Conservation (phyloP, 2,329 filamentous ascomycete species). For the Dactylonectria estremocensis region DNA sequence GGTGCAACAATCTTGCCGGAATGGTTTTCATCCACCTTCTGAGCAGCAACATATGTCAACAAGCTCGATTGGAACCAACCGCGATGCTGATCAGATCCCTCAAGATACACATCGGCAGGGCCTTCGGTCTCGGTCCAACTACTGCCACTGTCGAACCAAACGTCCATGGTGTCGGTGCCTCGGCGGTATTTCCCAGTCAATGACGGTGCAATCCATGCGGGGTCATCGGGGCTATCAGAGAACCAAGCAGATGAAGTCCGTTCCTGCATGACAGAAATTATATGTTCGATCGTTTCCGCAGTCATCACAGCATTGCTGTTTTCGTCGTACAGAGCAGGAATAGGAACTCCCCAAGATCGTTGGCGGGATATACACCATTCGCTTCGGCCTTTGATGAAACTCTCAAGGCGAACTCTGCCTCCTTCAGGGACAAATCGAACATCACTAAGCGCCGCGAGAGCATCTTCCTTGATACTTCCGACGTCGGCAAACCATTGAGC, state of each 20-base stretch:
- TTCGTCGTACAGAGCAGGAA: slow-evolving; percentile 87
- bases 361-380: slow-evolving; percentile 99
- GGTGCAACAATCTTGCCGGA: slow-evolving; percentile 66
- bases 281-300: slow-evolving; percentile 84
- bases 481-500: slow-evolving; percentile 99
- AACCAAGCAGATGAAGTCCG: slow-evolving; percentile 96
- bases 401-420: slow-evolving; percentile 82
- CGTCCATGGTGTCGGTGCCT: slow-evolving; percentile 97
- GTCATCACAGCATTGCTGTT: slow-evolving; percentile 84
- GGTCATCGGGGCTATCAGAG: slow-evolving; percentile 83
- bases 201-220: slow-evolving; percentile 80
- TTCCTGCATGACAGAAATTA: slow-evolving; percentile 82
- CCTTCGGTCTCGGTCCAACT: slow-evolving; percentile 80
- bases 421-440: slow-evolving; percentile 85
- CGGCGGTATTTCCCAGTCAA: slow-evolving; percentile 76
- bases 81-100: slow-evolving; percentile 95
- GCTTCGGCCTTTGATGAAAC: slow-evolving; percentile 88
- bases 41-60: slow-evolving; percentile 84
- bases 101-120: slow-evolving; percentile 89
- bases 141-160: slow-evolving; percentile 99
- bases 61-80: slow-evolving; percentile 99
- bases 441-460: slow-evolving; percentile 77
- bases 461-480: slow-evolving; percentile 82
- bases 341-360: slow-evolving; percentile 96
- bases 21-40: slow-evolving; percentile 55